Percentiles rank a stretch among this genome's conserved stretches.
phyloP scores from a whole-genome alignment of 306 rosid species.

The Inga laurina region DNA sequence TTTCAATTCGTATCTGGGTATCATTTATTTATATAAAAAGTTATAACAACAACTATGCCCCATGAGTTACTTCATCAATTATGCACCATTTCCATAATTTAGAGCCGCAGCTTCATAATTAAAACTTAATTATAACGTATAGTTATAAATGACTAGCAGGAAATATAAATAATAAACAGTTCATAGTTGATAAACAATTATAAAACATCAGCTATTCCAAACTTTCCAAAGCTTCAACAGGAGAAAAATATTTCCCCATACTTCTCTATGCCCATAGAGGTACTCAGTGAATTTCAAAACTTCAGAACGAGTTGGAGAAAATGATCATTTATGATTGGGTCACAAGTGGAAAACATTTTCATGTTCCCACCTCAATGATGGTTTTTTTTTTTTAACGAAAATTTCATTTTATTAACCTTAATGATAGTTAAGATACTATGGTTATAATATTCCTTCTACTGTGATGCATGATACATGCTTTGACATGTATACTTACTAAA shows the following conservation, averaged over 20 bases:
- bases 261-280: background rate
- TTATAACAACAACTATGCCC: slow-evolving; percentile 21
- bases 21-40: slow-evolving; percentile 20
- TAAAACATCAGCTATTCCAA: background rate
- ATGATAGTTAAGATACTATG: slow-evolving; percentile 1
- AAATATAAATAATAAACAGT: too few relatives aligned
- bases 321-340: slow-evolving; percentile 4
- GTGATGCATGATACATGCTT: slow-evolving; percentile 17
- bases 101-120: background rate
- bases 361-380: slow-evolving; percentile 12
- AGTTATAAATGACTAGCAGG: background rate
- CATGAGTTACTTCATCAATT: background rate
- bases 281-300: slow-evolving; percentile 7
- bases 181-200: background rate
- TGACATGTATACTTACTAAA: slow-evolving; percentile 62
- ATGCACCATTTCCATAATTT: background rate
- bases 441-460: background rate
- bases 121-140: slow-evolving; percentile 19
- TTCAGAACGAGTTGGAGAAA: background rate
- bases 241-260: background rate
- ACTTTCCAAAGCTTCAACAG: slow-evolving; percentile 21
- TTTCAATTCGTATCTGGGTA: slow-evolving; percentile 83
- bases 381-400: background rate
- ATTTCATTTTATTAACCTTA: background rate
- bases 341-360: slow-evolving; percentile 19